Evolutionary conservation across 331 rosid genomes (phyloP).

Genomic region (Malus hybrid): DNA sequence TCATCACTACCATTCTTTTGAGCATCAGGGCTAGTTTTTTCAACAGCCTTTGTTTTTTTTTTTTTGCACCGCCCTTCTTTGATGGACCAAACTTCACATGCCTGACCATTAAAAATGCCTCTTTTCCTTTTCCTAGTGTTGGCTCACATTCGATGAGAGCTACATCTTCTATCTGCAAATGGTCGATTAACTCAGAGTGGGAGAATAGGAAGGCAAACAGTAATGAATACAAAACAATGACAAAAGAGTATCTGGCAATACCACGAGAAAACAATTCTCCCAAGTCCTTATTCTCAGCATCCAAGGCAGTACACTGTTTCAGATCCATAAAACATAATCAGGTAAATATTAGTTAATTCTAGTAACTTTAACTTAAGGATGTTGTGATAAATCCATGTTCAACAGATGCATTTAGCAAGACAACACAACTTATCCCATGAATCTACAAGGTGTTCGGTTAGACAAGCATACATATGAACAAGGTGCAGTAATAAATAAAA

Average conservation of each 20-base stretch:
- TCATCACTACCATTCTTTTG: constrained; percentile 1
- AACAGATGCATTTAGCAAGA: not conserved
- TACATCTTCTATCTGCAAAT: constrained; percentile 68
- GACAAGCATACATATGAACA: not conserved
- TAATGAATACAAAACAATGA: constrained; percentile 11
- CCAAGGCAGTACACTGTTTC: constrained; percentile 57
- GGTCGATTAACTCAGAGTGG: constrained; percentile 3
- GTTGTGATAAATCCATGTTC: not conserved
- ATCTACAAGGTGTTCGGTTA: not conserved
- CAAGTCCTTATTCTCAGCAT: constrained; percentile 41
- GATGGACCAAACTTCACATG: constrained; percentile 61
- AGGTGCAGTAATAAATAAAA: not conserved
- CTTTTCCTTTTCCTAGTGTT: constrained; percentile 24
- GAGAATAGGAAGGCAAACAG: not conserved
- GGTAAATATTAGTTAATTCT: not conserved
- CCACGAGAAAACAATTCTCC: constrained; percentile 50
- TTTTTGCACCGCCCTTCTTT: constrained; percentile 54
- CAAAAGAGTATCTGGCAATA: constrained; percentile 25
- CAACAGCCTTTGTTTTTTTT: constrained; percentile 16
- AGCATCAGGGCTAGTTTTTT: not conserved
- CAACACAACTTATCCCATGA: not conserved
- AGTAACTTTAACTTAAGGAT: not conserved
- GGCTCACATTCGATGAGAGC: constrained; percentile 77
- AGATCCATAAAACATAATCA: constrained; percentile 13
- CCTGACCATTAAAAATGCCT: constrained; percentile 62